phyloP scores from a whole-genome alignment of 345 rosid species.

The Zanthoxylum bungeanum region DNA sequence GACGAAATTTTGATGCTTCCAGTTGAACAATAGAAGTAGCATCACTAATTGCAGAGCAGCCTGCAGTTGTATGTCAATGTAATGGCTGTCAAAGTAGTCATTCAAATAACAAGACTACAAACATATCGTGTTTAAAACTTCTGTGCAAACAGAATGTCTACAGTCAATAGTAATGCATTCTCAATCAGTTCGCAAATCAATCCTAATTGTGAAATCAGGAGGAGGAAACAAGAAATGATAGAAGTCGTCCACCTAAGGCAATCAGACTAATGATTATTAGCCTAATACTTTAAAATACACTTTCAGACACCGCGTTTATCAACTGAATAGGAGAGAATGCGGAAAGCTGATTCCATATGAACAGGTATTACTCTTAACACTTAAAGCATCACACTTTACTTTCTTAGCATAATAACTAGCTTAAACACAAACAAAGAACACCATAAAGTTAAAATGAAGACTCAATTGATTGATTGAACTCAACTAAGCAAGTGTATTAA shows the following conservation, averaged over 20 bases:
- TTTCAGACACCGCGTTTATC: background rate
- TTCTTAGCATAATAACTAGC: background rate
- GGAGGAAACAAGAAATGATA: background rate
- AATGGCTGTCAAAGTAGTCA: too few species aligned
- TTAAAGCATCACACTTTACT: background rate
- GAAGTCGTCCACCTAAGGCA: background rate
- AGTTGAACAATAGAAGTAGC: background rate
- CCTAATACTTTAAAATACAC: too few species aligned
- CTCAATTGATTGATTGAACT: slow-evolving; percentile 7
- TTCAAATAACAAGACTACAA: background rate
- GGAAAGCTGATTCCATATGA: background rate
- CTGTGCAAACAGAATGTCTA: background rate
- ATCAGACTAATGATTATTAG: too few species aligned
- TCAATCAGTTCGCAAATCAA: background rate
- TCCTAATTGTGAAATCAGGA: background rate
- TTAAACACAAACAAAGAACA: background rate
- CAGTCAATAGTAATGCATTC: background rate
- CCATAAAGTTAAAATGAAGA: slow-evolving; percentile 1
- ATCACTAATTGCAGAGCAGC: background rate
- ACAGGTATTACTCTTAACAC: background rate
- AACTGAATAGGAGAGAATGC: background rate
- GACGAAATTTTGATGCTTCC: background rate
- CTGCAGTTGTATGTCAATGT: too few species aligned
- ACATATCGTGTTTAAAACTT: background rate
- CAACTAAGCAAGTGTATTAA: slow-evolving; percentile 4